phyloP scores from a whole-genome alignment of 176 grass and related monocot genomes.

The Juncus effusus region DNA sequence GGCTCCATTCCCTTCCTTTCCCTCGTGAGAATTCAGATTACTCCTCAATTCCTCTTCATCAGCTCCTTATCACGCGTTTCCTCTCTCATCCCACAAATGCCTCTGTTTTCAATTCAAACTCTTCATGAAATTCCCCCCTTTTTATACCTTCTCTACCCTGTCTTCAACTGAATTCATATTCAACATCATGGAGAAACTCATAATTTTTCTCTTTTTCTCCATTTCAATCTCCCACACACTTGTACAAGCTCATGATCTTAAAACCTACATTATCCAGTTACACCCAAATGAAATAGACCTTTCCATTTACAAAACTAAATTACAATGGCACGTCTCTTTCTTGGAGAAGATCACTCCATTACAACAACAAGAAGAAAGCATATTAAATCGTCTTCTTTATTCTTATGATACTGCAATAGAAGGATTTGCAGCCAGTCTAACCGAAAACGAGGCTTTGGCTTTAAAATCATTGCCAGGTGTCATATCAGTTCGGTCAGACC shows the following conservation, averaged over 20 bases:
- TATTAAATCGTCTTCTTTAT: slow-evolving; percentile 59
- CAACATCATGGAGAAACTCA: slow-evolving; percentile 5
- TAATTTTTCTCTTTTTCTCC: slow-evolving; percentile 12
- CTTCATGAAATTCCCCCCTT: not conserved
- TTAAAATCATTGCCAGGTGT: slow-evolving; percentile 48
- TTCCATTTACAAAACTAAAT: not conserved
- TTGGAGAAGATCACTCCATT: slow-evolving; percentile 31
- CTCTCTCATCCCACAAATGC: not conserved
- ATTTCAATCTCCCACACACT: not conserved
- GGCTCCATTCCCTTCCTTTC: slow-evolving; percentile 1
- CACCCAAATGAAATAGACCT: slow-evolving; percentile 25
- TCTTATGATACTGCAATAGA: slow-evolving; percentile 82
- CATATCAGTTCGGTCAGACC: slow-evolving; percentile 59
- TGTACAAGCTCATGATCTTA: slow-evolving; percentile 19
- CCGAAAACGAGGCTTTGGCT: slow-evolving; percentile 40
- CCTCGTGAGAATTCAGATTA: slow-evolving; percentile 13
- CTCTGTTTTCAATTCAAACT: not conserved
- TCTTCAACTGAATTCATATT: not conserved
- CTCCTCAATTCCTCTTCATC: not conserved
- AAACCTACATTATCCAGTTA: slow-evolving; percentile 78
- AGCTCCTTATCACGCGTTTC: slow-evolving; percentile 13
- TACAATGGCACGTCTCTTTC: slow-evolving; percentile 67
- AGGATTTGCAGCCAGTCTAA: slow-evolving; percentile 70
- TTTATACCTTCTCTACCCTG: too few relatives aligned
- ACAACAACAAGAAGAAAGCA: slow-evolving; percentile 32